Conservation (phyloP, 371 early-diverging fungal genomes). For the Saksenaea oblongispora region DNA sequence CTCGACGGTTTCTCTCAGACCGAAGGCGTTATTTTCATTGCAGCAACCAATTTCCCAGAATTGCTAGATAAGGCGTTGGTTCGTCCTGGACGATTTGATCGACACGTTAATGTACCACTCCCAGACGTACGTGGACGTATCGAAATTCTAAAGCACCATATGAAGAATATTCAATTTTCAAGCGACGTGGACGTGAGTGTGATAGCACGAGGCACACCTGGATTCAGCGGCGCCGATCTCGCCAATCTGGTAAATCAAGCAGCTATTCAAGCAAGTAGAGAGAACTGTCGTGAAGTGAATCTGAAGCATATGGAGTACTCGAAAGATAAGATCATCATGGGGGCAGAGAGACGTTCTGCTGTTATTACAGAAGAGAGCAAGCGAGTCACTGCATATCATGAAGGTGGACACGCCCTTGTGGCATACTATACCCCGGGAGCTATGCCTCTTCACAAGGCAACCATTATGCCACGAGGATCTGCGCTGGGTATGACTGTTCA, state of each 20-base stretch:
- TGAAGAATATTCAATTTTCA: constrained; percentile 64
- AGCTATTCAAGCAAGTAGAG: constrained; percentile 87
- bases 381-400: constrained; percentile 91
- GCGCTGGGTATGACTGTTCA: constrained; percentile 90
- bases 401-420: constrained; percentile 94
- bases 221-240: constrained; percentile 97
- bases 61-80: constrained; percentile 94
- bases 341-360: constrained; percentile 85
- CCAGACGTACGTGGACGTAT: constrained; percentile 93
- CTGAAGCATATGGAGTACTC: constrained; percentile 88
- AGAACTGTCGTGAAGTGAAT: constrained; percentile 61
- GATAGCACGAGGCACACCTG: constrained; percentile 92
- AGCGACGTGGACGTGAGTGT: constrained; percentile 69
- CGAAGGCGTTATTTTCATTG: constrained; percentile 93
- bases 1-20: constrained; percentile 93
- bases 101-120: constrained; percentile 86
- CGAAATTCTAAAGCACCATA: constrained; percentile 86
- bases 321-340: constrained; percentile 96
- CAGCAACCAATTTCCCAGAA: constrained; percentile 98
- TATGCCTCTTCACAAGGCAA: constrained; percentile 93
- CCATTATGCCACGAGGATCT: constrained; percentile 92
- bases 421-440: constrained; percentile 91
- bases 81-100: constrained; percentile 97
- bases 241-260: constrained; percentile 93
- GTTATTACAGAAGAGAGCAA: constrained; percentile 85